Evolutionary conservation across 495 filamentous ascomycete species (phyloP).

Genomic region (Collariella sp.): DNA sequence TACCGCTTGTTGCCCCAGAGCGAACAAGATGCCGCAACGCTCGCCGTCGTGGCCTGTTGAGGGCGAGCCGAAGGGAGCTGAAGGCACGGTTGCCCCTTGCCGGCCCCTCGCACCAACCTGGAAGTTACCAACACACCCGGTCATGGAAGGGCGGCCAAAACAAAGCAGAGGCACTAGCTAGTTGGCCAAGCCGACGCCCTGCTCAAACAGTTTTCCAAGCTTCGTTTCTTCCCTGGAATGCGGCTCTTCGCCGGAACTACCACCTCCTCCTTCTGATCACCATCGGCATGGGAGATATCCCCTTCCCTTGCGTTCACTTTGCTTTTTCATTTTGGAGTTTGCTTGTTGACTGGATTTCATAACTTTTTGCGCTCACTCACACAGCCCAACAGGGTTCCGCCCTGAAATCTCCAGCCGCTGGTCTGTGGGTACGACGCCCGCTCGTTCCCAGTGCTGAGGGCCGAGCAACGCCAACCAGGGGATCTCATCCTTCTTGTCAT

Average conservation of each 20-base stretch:
- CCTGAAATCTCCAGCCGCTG: not conserved
- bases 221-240: too few species aligned
- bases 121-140: not conserved
- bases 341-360: not conserved
- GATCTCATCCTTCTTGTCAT: not conserved
- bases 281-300: too few species aligned
- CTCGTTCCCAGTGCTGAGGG: not conserved
- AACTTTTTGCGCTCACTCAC: not conserved
- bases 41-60: not conserved
- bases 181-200: too few species aligned
- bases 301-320: too few species aligned
- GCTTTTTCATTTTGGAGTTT: too few species aligned
- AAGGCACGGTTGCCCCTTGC: not conserved
- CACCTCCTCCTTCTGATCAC: too few species aligned
- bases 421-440: conserved; percentile 3
- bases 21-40: not conserved
- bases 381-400: not conserved
- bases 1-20: not conserved
- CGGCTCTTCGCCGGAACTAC: too few species aligned
- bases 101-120: not conserved
- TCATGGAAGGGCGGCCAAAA: not conserved
- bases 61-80: not conserved
- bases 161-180: not conserved
- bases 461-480: not conserved
- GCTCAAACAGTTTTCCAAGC: too few species aligned